Evolutionary conservation across 2,329 filamentous ascomycete genomes (phyloP).

Genomic region (Cyphellophora europaea): DNA sequence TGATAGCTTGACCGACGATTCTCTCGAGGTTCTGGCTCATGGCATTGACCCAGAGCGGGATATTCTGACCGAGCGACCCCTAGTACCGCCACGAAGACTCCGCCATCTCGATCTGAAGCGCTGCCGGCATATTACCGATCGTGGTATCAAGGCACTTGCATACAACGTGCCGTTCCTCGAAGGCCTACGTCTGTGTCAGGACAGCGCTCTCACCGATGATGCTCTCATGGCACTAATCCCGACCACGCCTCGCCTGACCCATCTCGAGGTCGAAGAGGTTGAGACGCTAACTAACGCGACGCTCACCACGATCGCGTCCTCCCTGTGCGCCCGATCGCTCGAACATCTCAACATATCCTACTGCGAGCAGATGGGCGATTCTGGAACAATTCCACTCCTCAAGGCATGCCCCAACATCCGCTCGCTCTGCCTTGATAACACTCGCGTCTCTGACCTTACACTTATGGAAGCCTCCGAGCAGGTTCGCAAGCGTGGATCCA

Average conservation of each 20-base stretch:
- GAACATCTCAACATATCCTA: constrained; percentile 81
- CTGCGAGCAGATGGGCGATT: constrained; percentile 76
- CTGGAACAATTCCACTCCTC: constrained; percentile 73
- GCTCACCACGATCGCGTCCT: constrained; percentile 64
- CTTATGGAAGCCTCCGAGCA: constrained; percentile 78
- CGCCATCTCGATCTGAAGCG: constrained; percentile 79
- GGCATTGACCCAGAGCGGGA: constrained; percentile 71
- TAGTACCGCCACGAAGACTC: constrained; percentile 68
- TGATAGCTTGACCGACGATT: constrained; percentile 64
- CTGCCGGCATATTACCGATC: constrained; percentile 64
- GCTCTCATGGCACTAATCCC: constrained; percentile 64
- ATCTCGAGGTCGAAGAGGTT: constrained; percentile 84
- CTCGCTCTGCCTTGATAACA: constrained; percentile 85
- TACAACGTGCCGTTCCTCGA: constrained; percentile 70
- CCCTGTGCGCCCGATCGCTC: constrained; percentile 62
- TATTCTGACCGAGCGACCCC: constrained; percentile 63
- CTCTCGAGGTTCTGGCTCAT: constrained; percentile 64
- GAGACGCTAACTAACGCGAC: constrained; percentile 65
- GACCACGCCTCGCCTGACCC: constrained; percentile 67
- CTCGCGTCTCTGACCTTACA: constrained; percentile 75
- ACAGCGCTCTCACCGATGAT: constrained; percentile 62
- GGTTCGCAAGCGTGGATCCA: constrained; percentile 56
- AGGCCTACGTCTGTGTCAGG: constrained; percentile 74
- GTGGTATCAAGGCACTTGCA: constrained; percentile 61
- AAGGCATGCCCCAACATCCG: constrained; percentile 62